Evolutionary conservation across 1,284 basidiomycete genomes (phyloP).

Genomic region (Cutaneotrichosporon dermatis): DNA sequence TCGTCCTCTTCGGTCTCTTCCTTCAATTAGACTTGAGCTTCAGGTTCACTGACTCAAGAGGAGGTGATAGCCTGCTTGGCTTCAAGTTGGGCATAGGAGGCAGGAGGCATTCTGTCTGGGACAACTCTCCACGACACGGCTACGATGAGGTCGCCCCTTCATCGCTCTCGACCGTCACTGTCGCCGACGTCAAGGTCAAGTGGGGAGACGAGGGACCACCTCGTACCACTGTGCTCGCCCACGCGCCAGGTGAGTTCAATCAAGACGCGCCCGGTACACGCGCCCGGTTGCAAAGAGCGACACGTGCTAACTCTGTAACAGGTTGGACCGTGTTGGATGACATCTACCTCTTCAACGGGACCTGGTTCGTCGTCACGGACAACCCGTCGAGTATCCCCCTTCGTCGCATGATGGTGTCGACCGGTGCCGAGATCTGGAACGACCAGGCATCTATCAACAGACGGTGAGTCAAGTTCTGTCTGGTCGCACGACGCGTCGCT

Average conservation of each 20-base stretch:
- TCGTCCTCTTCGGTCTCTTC: slow-evolving; percentile 39
- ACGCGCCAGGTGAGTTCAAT: slow-evolving; percentile 46
- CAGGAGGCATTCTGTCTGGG: slow-evolving; percentile 10
- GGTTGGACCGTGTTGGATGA: slow-evolving; percentile 74
- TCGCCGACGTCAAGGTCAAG: slow-evolving; percentile 34
- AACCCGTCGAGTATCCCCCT: slow-evolving; percentile 47
- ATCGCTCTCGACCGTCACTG: not conserved
- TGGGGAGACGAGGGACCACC: slow-evolving; percentile 40
- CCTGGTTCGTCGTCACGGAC: slow-evolving; percentile 51
- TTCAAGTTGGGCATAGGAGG: slow-evolving; percentile 34
- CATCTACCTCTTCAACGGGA: slow-evolving; percentile 53
- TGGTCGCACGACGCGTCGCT: not conserved
- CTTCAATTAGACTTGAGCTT: slow-evolving; percentile 45
- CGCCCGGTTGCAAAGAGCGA: too few species aligned
- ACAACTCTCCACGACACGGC: not conserved
- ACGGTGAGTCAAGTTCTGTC: slow-evolving; percentile 28
- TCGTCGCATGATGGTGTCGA: slow-evolving; percentile 48
- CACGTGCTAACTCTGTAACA: not conserved
- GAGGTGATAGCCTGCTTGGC: slow-evolving; percentile 30
- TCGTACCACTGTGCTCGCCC: slow-evolving; percentile 40
- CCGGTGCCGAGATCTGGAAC: slow-evolving; percentile 50
- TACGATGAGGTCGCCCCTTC: not conserved
- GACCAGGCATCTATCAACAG: slow-evolving; percentile 48
- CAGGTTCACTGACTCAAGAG: slow-evolving; percentile 31
- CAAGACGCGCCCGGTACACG: not conserved